Evolutionary conservation across 2,329 filamentous ascomycete genomes (phyloP).

Genomic region (Gyromitra esculenta): DNA sequence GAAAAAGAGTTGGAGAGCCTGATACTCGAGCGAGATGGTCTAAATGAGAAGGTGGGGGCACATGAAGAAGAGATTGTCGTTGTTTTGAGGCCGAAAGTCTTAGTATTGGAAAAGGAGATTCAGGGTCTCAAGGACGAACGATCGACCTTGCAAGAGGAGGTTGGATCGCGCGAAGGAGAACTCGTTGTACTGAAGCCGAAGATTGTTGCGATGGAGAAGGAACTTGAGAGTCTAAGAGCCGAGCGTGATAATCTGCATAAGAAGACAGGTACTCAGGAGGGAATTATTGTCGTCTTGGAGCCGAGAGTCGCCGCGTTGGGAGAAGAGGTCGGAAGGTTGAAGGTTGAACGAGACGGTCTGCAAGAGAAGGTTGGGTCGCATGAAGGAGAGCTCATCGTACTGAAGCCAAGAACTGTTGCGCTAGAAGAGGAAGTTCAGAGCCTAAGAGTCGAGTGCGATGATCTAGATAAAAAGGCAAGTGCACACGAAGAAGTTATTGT

Average conservation of each 20-base stretch:
- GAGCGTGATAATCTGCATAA: conserved; percentile 1
- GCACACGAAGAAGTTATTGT: background rate
- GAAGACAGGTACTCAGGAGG: conserved; percentile 10
- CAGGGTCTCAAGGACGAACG: conserved; percentile 9
- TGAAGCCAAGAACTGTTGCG: conserved; percentile 69
- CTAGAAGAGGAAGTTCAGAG: conserved; percentile 75
- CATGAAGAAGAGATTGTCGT: conserved; percentile 24
- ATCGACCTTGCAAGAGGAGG: conserved; percentile 8
- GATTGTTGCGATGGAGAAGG: conserved; percentile 10
- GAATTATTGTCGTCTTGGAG: conserved; percentile 2
- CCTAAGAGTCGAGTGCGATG: background rate
- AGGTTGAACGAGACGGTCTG: conserved; percentile 25
- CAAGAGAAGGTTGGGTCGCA: conserved; percentile 5
- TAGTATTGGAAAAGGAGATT: conserved; percentile 22
- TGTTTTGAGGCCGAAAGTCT: conserved; percentile 20
- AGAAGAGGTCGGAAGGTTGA: conserved; percentile 13
- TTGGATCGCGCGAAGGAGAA: background rate
- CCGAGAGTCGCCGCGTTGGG: conserved; percentile 19
- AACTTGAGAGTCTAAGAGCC: background rate
- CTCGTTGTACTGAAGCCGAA: conserved; percentile 17
- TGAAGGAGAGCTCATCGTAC: conserved; percentile 7
- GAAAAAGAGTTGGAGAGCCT: conserved; percentile 22
- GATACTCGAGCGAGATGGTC: conserved; percentile 5
- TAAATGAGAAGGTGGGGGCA: background rate
- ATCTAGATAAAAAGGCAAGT: background rate